Evolutionary conservation across 805 yeast genomes (phyloP).

Genomic region (Candida ficus): DNA sequence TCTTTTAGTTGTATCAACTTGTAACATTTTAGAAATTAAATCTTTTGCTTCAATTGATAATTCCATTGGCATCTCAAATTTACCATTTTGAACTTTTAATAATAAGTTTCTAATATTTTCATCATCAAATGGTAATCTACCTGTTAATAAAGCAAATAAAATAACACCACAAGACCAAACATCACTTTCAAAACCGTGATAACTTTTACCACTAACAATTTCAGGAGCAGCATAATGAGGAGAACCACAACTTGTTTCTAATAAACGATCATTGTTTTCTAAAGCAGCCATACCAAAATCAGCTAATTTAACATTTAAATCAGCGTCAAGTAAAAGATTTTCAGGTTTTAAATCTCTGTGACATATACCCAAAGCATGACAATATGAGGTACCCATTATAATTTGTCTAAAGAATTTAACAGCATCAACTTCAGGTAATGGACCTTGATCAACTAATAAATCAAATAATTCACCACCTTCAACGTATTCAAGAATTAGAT

Average conservation of each 20-base stretch:
- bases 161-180: slow-evolving; percentile 89
- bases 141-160: slow-evolving; percentile 71
- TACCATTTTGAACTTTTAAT: slow-evolving; percentile 72
- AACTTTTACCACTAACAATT: slow-evolving; percentile 70
- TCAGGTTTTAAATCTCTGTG: slow-evolving; percentile 84
- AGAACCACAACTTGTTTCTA: slow-evolving; percentile 82
- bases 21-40: slow-evolving; percentile 58
- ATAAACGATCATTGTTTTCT: slow-evolving; percentile 61
- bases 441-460: slow-evolving; percentile 61
- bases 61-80: slow-evolving; percentile 64
- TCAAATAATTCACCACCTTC: slow-evolving; percentile 89
- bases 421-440: slow-evolving; percentile 67
- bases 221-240: slow-evolving; percentile 91
- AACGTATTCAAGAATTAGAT: slow-evolving; percentile 72
- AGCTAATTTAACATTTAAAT: slow-evolving; percentile 68
- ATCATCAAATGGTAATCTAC: slow-evolving; percentile 80
- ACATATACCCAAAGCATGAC: slow-evolving; percentile 76
- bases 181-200: slow-evolving; percentile 82
- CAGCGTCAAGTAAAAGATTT: slow-evolving; percentile 62
- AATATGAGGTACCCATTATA: slow-evolving; percentile 70
- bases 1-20: slow-evolving; percentile 67
- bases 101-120: slow-evolving; percentile 68
- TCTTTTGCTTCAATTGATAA: slow-evolving; percentile 63
- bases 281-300: slow-evolving; percentile 91
- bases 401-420: slow-evolving; percentile 74